Evolutionary conservation across 768 basidiomycete genomes (phyloP).

Genomic region (Phaffia australis): DNA sequence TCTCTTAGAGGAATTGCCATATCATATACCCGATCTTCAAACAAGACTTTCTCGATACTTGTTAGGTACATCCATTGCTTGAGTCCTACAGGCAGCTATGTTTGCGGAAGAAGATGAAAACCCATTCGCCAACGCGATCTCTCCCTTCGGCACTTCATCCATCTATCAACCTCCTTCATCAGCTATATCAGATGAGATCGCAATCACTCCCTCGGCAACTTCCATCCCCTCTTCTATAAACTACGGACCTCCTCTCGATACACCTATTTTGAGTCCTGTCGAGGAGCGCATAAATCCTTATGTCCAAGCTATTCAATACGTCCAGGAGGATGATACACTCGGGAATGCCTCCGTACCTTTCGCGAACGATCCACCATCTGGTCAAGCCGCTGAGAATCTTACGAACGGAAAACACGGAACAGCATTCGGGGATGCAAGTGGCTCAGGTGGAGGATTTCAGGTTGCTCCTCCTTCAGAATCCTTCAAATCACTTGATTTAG

Average conservation of each 20-base stretch:
- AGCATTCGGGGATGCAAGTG: background rate
- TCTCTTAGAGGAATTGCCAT: too few species aligned
- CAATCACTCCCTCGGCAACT: background rate
- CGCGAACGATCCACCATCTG: background rate
- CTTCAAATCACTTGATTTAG: background rate
- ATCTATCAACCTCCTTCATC: background rate
- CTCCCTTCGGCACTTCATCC: conserved; percentile 23
- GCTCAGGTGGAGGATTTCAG: background rate
- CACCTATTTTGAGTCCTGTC: background rate
- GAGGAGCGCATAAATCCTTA: conserved; percentile 12
- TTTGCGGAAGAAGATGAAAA: conserved; percentile 23
- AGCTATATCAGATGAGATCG: background rate
- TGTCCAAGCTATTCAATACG: conserved; percentile 8
- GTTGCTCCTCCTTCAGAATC: background rate
- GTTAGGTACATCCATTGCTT: too few species aligned
- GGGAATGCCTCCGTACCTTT: background rate
- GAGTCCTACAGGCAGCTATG: too few species aligned
- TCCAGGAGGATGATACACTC: background rate
- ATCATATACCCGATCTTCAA: too few species aligned
- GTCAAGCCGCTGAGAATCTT: background rate
- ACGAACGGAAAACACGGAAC: background rate
- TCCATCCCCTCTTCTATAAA: background rate
- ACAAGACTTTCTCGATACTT: too few species aligned
- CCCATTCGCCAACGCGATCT: conserved; percentile 26
- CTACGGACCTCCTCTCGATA: conserved; percentile 10